Percentiles rank a stretch among this genome's conserved stretches.
phyloP scores from a whole-genome alignment of 441 rosid genomes.

The Populus trichocarpa region DNA sequence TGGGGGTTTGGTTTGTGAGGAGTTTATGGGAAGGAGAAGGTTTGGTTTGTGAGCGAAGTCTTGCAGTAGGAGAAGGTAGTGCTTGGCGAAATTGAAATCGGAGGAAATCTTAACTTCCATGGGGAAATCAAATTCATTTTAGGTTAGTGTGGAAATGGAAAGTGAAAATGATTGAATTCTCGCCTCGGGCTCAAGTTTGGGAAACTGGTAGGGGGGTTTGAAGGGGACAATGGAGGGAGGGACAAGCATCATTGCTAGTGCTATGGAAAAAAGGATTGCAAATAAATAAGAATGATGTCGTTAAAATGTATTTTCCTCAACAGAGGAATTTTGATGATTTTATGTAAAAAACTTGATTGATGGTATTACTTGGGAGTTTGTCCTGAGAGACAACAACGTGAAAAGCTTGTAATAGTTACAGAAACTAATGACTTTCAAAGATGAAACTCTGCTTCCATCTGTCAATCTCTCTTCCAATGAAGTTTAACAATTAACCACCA shows the following conservation, averaged over 20 bases:
- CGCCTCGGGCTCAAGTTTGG: not conserved
- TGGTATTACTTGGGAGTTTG: not conserved
- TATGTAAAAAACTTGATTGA: not conserved
- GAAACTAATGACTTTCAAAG: not conserved
- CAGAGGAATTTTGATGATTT: not conserved
- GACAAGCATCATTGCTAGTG: too few relatives aligned
- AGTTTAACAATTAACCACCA: not conserved
- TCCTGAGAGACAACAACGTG: not conserved
- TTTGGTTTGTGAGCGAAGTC: constrained; percentile 8
- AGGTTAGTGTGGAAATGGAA: not conserved
- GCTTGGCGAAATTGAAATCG: constrained; percentile 10
- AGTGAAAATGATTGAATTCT: not conserved
- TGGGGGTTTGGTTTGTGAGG: constrained; percentile 30
- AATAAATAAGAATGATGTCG: not conserved
- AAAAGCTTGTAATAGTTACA: not conserved
- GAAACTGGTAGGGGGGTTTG: not conserved
- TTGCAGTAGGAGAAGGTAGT: constrained; percentile 13
- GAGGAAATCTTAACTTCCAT: constrained; percentile 6
- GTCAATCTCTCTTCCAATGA: not conserved
- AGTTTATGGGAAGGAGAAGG: constrained; percentile 19
- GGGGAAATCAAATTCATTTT: constrained; percentile 32
- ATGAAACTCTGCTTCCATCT: not conserved
- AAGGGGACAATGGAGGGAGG: not conserved
- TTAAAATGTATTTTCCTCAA: not conserved
- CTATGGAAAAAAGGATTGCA: not conserved